phyloP scores from a whole-genome alignment of 116 monocot genomes.

The Phalaenopsis hybrid region DNA sequence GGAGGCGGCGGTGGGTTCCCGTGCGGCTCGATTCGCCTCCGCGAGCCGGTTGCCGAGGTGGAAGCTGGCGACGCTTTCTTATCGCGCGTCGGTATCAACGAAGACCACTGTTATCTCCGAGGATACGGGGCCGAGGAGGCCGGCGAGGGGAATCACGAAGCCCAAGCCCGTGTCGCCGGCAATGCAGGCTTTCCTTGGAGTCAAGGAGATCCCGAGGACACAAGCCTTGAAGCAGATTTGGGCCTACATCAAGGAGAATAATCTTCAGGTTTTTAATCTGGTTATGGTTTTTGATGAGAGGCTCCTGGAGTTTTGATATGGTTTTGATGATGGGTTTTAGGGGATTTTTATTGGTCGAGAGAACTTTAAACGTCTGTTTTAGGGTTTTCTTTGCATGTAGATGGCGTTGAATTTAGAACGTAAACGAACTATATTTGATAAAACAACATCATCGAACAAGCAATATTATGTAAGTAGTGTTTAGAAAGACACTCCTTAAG shows the following conservation, averaged over 20 bases:
- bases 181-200: conserved; percentile 71
- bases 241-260: conserved; percentile 88
- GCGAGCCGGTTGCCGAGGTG: background rate
- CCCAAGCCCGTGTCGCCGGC: conserved; percentile 70
- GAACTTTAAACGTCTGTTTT: background rate
- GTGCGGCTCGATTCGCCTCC: background rate
- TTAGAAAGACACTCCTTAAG: too few species aligned
- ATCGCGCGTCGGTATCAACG: conserved; percentile 29
- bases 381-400: too few species aligned
- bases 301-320: background rate
- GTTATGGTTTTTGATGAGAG: background rate
- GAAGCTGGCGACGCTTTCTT: background rate
- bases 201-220: conserved; percentile 75
- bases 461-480: too few species aligned
- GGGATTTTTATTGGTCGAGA: background rate
- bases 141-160: conserved; percentile 67
- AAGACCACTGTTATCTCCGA: conserved; percentile 15
- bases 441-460: too few species aligned
- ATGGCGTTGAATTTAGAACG: too few species aligned
- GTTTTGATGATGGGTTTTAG: background rate
- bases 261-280: conserved; percentile 59
- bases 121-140: conserved; percentile 24
- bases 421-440: too few species aligned
- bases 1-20: background rate
- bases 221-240: conserved; percentile 85